phyloP scores from a whole-genome alignment of 2,329 filamentous ascomycete genomes.

The Leptodontidium sp. region DNA sequence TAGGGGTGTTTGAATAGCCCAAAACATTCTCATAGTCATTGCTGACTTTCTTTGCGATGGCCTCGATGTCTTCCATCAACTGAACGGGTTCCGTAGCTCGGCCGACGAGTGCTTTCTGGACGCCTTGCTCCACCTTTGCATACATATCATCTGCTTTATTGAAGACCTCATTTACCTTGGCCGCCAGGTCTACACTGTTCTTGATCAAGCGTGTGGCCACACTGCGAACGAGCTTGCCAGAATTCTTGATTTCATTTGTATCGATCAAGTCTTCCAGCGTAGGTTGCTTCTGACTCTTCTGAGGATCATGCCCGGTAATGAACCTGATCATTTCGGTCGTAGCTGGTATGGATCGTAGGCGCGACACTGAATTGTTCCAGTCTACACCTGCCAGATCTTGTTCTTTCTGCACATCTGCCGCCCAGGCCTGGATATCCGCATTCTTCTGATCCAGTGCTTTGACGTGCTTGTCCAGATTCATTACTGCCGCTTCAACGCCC shows the following conservation, averaged over 20 bases:
- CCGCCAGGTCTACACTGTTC: constrained; percentile 68
- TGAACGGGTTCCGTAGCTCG: constrained; percentile 71
- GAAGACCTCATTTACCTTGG: constrained; percentile 66
- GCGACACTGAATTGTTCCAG: constrained; percentile 74
- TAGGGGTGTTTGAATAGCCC: constrained; percentile 71
- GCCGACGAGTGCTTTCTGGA: constrained; percentile 61
- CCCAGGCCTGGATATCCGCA: constrained; percentile 75
- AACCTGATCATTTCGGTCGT: constrained; percentile 71
- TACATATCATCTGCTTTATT: constrained; percentile 68
- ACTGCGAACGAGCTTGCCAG: constrained; percentile 69
- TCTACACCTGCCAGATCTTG: constrained; percentile 68
- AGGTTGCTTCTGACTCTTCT: constrained; percentile 56
- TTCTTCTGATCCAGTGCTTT: constrained; percentile 76
- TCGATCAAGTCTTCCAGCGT: constrained; percentile 82
- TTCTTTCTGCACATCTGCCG: constrained; percentile 71
- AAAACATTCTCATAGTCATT: constrained; percentile 84
- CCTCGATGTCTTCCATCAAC: constrained; percentile 84
- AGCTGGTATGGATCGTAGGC: constrained; percentile 70
- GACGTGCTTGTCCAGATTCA: constrained; percentile 81
- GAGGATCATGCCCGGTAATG: constrained; percentile 61
- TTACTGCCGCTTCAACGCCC: constrained; percentile 83
- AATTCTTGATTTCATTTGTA: constrained; percentile 73
- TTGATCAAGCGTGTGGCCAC: constrained; percentile 65
- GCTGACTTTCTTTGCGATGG: constrained; percentile 84
- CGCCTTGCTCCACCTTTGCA: constrained; percentile 67